These are phyloP conservation scores for Saccharomycopsis schoenii DNA, from an alignment of 805 yeast species.

Conservation along the genomic window DNA sequence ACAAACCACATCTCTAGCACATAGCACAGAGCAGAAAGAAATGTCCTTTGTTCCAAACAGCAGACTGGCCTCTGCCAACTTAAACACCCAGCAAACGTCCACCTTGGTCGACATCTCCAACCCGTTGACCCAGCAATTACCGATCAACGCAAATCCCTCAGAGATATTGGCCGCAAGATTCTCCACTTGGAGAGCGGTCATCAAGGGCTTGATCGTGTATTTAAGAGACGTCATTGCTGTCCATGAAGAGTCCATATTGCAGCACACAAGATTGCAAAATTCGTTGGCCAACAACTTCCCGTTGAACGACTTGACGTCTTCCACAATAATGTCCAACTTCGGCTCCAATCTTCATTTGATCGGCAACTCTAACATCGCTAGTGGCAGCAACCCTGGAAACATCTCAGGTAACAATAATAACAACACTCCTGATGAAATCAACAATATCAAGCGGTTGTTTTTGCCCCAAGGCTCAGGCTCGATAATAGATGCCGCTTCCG, in stretches of 20 bases:
- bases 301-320: slow-evolving; percentile 21
- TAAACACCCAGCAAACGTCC: slow-evolving; percentile 27
- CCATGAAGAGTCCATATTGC: slow-evolving; percentile 82
- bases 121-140: slow-evolving; percentile 41
- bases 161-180: slow-evolving; percentile 79
- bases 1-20: not conserved
- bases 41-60: not conserved
- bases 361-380: not conserved
- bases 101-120: slow-evolving; percentile 23
- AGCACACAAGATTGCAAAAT: slow-evolving; percentile 70
- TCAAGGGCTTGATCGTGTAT: slow-evolving; percentile 65
- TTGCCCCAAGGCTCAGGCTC: slow-evolving; percentile 51
- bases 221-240: slow-evolving; percentile 72
- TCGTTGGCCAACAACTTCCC: slow-evolving; percentile 46
- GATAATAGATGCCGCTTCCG: slow-evolving; percentile 47
- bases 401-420: slow-evolving; percentile 17
- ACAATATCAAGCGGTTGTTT: slow-evolving; percentile 32
- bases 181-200: slow-evolving; percentile 75
- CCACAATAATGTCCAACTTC: slow-evolving; percentile 15
- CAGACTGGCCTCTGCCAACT: not conserved
- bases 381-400: slow-evolving; percentile 10
- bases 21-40: too few relatives aligned
- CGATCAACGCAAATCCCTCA: slow-evolving; percentile 66
- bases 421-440: slow-evolving; percentile 27
- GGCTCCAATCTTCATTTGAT: not conserved